Percentiles rank a stretch among this genome's conserved stretches.
Conservation (phyloP, 352 stramenopile genomes). For the Globisporangium echinulatum region DNA sequence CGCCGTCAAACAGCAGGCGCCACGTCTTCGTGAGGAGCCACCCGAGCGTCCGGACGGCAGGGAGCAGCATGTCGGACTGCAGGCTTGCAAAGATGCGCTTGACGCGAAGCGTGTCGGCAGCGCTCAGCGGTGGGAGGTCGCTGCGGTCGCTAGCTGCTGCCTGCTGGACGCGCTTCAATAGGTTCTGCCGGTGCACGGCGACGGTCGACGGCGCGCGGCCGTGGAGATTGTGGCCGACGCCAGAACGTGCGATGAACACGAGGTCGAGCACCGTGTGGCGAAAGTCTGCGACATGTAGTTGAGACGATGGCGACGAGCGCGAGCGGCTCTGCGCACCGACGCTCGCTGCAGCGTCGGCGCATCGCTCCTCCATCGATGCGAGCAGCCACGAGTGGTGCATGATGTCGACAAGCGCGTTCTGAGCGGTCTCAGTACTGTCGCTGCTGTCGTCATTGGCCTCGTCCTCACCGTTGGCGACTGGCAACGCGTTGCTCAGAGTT, state of each 20-base stretch:
- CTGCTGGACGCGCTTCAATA: conserved; percentile 29
- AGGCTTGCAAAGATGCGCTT: conserved; percentile 55
- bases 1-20: conserved; percentile 62
- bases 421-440: too few species aligned
- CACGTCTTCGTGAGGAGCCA: conserved; percentile 79
- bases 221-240: conserved; percentile 43
- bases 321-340: conserved; percentile 17
- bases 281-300: conserved; percentile 34
- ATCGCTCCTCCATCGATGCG: conserved; percentile 60
- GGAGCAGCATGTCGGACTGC: conserved; percentile 73
- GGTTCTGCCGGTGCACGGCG: conserved; percentile 31
- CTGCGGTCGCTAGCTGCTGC: neutral
- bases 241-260: conserved; percentile 55
- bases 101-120: conserved; percentile 26
- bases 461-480: conserved; percentile 1
- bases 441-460: neutral
- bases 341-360: conserved; percentile 26
- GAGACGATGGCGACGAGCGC: conserved; percentile 1
- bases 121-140: conserved; percentile 12
- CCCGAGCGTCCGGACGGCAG: conserved; percentile 61
- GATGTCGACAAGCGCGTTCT: conserved; percentile 56
- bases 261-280: conserved; percentile 57
- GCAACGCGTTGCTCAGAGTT: neutral
- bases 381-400: conserved; percentile 73
- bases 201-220: conserved; percentile 34